phyloP scores from a whole-genome alignment of 108 stramenopile species.

The Bacterosira constricta region DNA sequence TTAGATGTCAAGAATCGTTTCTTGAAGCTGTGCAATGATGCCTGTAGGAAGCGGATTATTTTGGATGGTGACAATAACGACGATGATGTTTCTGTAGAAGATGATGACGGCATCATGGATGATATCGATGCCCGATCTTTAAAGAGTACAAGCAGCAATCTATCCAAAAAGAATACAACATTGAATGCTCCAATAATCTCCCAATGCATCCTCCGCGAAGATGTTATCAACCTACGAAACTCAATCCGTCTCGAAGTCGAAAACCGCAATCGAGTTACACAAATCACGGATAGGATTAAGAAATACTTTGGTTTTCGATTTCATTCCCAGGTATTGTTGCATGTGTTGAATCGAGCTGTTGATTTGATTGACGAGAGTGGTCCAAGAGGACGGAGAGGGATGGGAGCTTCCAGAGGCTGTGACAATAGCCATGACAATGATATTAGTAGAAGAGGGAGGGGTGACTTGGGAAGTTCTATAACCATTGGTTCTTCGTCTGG shows the following conservation, averaged over 20 bases:
- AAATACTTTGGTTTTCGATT: conserved; percentile 30
- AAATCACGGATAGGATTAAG: not conserved
- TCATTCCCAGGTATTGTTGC: conserved; percentile 14
- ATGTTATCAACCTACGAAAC: conserved; percentile 25
- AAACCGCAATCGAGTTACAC: conserved; percentile 1
- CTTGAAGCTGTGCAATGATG: conserved; percentile 37
- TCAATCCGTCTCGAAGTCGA: conserved; percentile 1
- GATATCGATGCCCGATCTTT: no score
- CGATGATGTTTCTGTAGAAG: conserved; percentile 16
- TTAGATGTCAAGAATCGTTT: conserved; percentile 36
- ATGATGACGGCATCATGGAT: no score
- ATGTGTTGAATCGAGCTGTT: conserved; percentile 32
- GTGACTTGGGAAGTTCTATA: no score
- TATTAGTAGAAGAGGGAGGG: no score
- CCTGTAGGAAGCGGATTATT: conserved; percentile 8
- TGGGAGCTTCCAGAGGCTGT: no score
- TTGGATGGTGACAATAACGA: not conserved
- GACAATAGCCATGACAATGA: no score
- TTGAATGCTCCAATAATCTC: not conserved
- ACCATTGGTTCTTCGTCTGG: no score
- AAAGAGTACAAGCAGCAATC: no score
- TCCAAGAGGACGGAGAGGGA: not conserved
- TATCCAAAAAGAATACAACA: no score
- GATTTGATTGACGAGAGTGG: conserved; percentile 9
- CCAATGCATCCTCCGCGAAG: conserved; percentile 19